Percentiles rank a stretch among this genome's conserved stretches.
Conservation (phyloP, 106 monocot genomes). For the Gastrodia elata region DNA sequence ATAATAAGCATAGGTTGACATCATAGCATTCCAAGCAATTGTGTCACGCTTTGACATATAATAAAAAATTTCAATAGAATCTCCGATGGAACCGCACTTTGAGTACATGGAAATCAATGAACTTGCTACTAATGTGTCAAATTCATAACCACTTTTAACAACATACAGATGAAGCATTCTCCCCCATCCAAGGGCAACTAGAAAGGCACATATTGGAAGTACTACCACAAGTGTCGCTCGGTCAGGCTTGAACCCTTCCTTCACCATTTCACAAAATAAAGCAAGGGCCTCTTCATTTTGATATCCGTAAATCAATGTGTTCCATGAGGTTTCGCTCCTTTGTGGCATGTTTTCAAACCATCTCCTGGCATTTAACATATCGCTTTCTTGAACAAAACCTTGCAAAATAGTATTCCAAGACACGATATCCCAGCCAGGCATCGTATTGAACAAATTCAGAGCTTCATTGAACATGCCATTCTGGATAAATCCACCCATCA, state of each 20-base stretch:
- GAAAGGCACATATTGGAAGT: slow-evolving; percentile 43
- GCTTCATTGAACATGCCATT: slow-evolving; percentile 50
- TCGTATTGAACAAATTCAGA: slow-evolving; percentile 31
- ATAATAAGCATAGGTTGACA: slow-evolving; percentile 49
- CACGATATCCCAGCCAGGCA: slow-evolving; percentile 51
- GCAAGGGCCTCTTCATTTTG: slow-evolving; percentile 27
- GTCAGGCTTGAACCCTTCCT: slow-evolving; percentile 48
- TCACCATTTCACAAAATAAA: slow-evolving; percentile 34
- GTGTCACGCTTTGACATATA: slow-evolving; percentile 24
- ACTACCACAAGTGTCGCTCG: slow-evolving; percentile 35
- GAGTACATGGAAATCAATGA: slow-evolving; percentile 63
- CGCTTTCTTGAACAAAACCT: slow-evolving; percentile 30
- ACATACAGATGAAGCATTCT: slow-evolving; percentile 41
- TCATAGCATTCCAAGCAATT: slow-evolving; percentile 59
- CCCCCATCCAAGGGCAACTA: slow-evolving; percentile 46
- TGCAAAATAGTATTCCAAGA: slow-evolving; percentile 63
- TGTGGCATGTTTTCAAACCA: slow-evolving; percentile 54
- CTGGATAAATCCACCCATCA: slow-evolving; percentile 53
- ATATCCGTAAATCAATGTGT: slow-evolving; percentile 44
- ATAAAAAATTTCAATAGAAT: slow-evolving; percentile 28
- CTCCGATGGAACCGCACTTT: slow-evolving; percentile 34
- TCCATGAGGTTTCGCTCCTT: slow-evolving; percentile 72
- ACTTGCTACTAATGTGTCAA: slow-evolving; percentile 31
- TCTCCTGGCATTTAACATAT: slow-evolving; percentile 23
- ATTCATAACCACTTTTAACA: slow-evolving; percentile 22